Evolutionary conservation across 768 basidiomycete genomes (phyloP), one percentile per base, ranked within the genome.

Genomic region (Lactarius psammicola): DNA sequence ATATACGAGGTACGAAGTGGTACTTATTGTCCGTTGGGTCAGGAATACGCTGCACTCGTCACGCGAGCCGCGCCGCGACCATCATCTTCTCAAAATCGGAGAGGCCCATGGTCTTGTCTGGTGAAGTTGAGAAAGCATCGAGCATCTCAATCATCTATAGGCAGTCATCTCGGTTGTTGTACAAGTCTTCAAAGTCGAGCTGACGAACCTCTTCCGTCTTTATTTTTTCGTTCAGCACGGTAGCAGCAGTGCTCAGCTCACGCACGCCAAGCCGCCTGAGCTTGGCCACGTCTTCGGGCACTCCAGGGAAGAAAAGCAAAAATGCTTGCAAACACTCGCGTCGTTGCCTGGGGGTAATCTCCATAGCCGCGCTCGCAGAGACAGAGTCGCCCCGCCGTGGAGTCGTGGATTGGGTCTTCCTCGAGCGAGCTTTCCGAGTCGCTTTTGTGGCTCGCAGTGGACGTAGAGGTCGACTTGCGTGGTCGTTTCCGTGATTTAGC

Each of bases 61-160:
- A 87, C 2, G 79, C 82, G 46, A 90, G 75, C 71, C 80, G 84
- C 8, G 88, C 82, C 1, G 80, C 72, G 30, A 86, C 73, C 86
- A 93, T 91, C 85, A 94, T 91, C 26, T 78, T 77, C 69, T 86
- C 84, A 70, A 94, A 94, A 73, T 93, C 90, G 17, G 77, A 74
- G 38, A 92, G 78, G 63, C 75, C 76, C 79, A 94, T 81, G 3
- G 88, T 82, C 72, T 85, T 86, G 74, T 93, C 91, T 0, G 82
- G 77, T 0, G 85, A 82, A 0, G 82, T 85, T 1, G 92, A 90
- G 72, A 91, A 94, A 59, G 81, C 80, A n/a, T 84, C 81, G 1
- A 94, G 78, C 91, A 93, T 94, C 64, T 92, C 90, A 3, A 87
- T 70, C 70, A 91, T 87, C 92, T 93, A 33, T 61, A 15, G n/a